Conservation (phyloP, 2,329 filamentous ascomycete genomes). For the Alternaria novae-zelandiae region DNA sequence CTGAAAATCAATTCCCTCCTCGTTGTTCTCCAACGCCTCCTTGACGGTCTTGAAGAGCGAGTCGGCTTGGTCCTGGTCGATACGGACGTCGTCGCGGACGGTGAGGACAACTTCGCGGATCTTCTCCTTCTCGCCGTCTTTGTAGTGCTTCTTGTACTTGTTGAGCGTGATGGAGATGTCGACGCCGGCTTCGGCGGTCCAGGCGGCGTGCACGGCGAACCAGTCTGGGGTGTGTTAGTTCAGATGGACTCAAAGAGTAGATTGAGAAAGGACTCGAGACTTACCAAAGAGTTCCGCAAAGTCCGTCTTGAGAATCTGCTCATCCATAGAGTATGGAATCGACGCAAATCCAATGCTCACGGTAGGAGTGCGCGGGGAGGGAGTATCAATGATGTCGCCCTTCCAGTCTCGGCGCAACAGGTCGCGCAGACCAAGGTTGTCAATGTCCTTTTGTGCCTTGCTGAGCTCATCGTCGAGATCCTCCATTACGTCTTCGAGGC, state of each 20-base stretch:
- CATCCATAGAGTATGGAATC: conserved; percentile 55
- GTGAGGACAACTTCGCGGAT: conserved; percentile 56
- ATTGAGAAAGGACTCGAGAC: not conserved
- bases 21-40: conserved; percentile 51
- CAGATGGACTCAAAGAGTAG: not conserved
- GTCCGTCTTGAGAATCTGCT: conserved; percentile 55
- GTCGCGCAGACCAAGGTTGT: conserved; percentile 51
- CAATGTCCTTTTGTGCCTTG: conserved; percentile 53
- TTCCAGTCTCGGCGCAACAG: conserved; percentile 58
- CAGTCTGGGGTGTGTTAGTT: conserved; percentile 38
- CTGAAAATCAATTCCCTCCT: conserved; percentile 48
- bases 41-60: conserved; percentile 50
- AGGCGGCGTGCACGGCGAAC: conserved; percentile 58
- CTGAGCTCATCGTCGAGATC: conserved; percentile 50
- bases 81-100: conserved; percentile 54
- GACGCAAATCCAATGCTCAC: conserved; percentile 56
- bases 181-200: conserved; percentile 54
- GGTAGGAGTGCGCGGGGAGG: conserved; percentile 54
- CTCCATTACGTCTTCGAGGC: conserved; percentile 52
- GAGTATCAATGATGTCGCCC: conserved; percentile 56
- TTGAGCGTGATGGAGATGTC: conserved; percentile 55
- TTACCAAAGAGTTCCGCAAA: conserved; percentile 53
- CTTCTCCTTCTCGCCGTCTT: conserved; percentile 53
- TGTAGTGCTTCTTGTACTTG: conserved; percentile 54
- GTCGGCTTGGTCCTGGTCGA: conserved; percentile 53